Conservation (phyloP, 148 eudicot species). For the Hydrangea macrophylla region DNA sequence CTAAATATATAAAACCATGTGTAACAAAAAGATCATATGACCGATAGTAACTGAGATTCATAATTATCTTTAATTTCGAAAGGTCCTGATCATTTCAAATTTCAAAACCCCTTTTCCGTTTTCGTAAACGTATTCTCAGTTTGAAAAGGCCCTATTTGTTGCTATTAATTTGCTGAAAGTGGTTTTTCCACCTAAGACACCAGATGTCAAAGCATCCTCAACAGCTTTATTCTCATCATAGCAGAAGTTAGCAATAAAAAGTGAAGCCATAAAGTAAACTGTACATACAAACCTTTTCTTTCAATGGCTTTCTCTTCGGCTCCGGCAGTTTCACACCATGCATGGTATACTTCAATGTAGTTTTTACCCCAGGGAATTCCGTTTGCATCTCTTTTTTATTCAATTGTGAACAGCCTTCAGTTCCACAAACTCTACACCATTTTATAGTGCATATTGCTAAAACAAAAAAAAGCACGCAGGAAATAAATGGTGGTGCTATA, state of each 20-base stretch:
- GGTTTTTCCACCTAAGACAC: no score
- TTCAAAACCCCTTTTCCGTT: no score
- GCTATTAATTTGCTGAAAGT: no score
- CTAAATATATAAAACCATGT: no score
- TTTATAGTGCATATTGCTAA: not conserved
- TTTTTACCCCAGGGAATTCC: conserved; percentile 21
- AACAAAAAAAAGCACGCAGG: not conserved
- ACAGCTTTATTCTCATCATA: no score
- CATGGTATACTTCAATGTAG: conserved; percentile 11
- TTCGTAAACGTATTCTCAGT: no score
- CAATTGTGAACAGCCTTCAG: conserved; percentile 17
- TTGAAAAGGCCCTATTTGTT: no score
- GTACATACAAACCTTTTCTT: conserved; percentile 38
- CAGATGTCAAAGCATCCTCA: no score
- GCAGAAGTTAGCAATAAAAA: not conserved
- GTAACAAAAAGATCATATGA: no score
- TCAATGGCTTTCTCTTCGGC: conserved; percentile 39
- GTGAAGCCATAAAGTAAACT: not conserved
- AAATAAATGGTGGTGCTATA: conserved; percentile 2
- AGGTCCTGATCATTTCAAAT: no score
- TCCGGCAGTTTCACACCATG: conserved; percentile 25
- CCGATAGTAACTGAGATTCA: no score
- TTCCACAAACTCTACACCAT: conserved; percentile 24
- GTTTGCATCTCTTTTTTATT: conserved; percentile 17
- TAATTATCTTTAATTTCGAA: no score